phyloP scores from a whole-genome alignment of 1,284 basidiomycete genomes.

The Bjerkandera adusta region DNA sequence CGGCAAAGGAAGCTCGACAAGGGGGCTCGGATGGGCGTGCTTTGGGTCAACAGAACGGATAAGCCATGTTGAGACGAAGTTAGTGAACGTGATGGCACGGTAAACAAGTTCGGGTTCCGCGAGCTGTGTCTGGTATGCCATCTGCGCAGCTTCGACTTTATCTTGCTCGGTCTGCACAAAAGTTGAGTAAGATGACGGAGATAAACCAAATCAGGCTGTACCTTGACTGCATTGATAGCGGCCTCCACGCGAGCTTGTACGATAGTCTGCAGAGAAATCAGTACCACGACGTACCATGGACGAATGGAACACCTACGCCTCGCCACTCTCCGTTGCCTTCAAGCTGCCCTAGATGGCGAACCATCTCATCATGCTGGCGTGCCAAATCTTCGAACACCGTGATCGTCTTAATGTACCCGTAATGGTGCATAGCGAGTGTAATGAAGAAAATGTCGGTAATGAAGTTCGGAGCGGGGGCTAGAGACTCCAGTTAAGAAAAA shows the following conservation, averaged over 20 bases:
- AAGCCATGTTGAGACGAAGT: slow-evolving; percentile 93
- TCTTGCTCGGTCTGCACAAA: slow-evolving; percentile 60
- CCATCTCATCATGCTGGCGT: slow-evolving; percentile 76
- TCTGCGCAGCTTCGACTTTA: slow-evolving; percentile 66
- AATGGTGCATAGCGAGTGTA: slow-evolving; percentile 80
- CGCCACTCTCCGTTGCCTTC: slow-evolving; percentile 78
- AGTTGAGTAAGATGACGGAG: slow-evolving; percentile 3
- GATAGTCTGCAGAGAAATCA: slow-evolving; percentile 45
- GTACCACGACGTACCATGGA: background rate
- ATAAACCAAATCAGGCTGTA: slow-evolving; percentile 24
- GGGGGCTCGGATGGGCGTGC: slow-evolving; percentile 72
- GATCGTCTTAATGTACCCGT: slow-evolving; percentile 82
- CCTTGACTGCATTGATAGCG: slow-evolving; percentile 73
- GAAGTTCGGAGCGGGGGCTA: slow-evolving; percentile 80
- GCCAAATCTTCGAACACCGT: slow-evolving; percentile 68
- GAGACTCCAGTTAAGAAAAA: background rate
- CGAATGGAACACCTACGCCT: slow-evolving; percentile 58
- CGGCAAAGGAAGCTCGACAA: slow-evolving; percentile 80
- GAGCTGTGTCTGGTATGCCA: slow-evolving; percentile 85
- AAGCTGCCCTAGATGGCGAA: slow-evolving; percentile 75
- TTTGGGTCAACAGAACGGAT: slow-evolving; percentile 90
- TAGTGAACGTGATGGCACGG: slow-evolving; percentile 80
- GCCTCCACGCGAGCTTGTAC: slow-evolving; percentile 66
- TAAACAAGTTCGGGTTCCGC: slow-evolving; percentile 85
- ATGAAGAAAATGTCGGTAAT: slow-evolving; percentile 96